Percentiles rank a stretch among this genome's conserved stretches.
Conservation (phyloP, 73 alveolate genomes). For the Paramecium sonneborni region DNA sequence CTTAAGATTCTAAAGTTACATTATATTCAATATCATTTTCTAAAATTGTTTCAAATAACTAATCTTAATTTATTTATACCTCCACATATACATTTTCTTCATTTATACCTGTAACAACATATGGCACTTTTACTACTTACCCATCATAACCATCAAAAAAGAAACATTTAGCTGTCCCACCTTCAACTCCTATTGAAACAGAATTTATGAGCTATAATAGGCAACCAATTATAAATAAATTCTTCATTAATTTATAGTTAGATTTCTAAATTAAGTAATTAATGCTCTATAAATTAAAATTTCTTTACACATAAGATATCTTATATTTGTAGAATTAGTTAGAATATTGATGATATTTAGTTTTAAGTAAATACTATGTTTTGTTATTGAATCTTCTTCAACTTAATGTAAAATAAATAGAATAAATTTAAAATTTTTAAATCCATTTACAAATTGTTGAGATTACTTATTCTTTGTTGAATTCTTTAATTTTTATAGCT, state of each 20-base stretch:
- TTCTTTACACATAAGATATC: not conserved
- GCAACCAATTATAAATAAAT: not conserved
- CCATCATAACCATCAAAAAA: constrained; percentile 3
- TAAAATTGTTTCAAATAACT: not conserved
- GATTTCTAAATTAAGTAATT: not conserved
- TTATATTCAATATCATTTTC: not conserved
- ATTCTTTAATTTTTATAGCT: too few species aligned
- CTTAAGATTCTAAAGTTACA: not conserved
- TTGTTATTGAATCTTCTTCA: too few species aligned
- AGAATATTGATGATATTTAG: too few species aligned
- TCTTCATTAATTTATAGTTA: not conserved
- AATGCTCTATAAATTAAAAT: not conserved
- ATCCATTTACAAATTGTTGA: too few species aligned
- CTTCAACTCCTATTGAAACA: constrained; percentile 40
- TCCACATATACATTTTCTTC: constrained; percentile 16
- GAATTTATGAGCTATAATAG: not conserved
- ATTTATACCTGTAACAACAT: constrained; percentile 42
- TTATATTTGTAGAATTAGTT: not conserved
- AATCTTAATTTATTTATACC: not conserved
- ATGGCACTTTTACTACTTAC: not conserved
- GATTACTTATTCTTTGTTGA: too few species aligned
- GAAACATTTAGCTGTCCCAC: not conserved
- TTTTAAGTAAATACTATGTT: too few species aligned
- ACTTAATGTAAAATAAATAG: too few species aligned
- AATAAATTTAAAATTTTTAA: too few species aligned